phyloP scores from a whole-genome alignment of 2,329 filamentous ascomycete species.

The Neodidymelliopsis sp. region DNA sequence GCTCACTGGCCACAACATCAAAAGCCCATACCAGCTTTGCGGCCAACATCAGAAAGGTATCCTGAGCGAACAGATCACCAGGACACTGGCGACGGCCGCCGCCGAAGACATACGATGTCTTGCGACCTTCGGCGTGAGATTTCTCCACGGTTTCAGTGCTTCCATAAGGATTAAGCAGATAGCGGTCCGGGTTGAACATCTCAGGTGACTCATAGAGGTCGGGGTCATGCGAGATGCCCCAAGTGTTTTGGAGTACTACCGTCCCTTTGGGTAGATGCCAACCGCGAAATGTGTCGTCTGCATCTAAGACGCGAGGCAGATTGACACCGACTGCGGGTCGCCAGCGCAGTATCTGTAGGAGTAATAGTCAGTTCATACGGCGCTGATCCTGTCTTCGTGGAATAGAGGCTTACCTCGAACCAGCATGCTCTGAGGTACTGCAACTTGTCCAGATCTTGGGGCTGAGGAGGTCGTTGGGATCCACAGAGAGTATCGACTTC shows the following conservation, averaged over 20 bases:
- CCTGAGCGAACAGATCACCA: conserved; percentile 6
- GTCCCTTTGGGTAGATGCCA: conserved; percentile 56
- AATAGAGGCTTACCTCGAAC: neutral
- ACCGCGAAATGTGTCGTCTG: conserved; percentile 58
- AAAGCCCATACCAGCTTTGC: conserved; percentile 9
- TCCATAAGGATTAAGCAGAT: conserved; percentile 5
- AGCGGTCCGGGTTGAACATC: conserved; percentile 2
- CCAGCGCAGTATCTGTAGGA: conserved; percentile 43
- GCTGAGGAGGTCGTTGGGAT: conserved; percentile 19
- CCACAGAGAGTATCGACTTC: conserved; percentile 30
- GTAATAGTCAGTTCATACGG: conserved; percentile 3
- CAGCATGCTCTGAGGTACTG: conserved; percentile 35
- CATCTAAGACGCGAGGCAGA: conserved; percentile 54
- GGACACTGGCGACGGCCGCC: conserved; percentile 8
- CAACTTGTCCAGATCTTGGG: conserved; percentile 32
- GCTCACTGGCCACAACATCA: conserved; percentile 1
- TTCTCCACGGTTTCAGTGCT: neutral
- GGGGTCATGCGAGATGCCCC: conserved; percentile 4
- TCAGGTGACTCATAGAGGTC: neutral
- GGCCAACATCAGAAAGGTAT: conserved; percentile 4
- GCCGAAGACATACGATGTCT: conserved; percentile 1
- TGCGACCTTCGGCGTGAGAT: conserved; percentile 5
- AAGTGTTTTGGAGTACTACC: conserved; percentile 6
- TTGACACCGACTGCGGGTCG: conserved; percentile 50
- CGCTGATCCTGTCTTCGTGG: too few relatives aligned